Percentiles rank a stretch among this genome's conserved stretches.
Evolutionary conservation across 2,329 filamentous ascomycete genomes (phyloP).

Genomic region (Diaporthe caulivora): DNA sequence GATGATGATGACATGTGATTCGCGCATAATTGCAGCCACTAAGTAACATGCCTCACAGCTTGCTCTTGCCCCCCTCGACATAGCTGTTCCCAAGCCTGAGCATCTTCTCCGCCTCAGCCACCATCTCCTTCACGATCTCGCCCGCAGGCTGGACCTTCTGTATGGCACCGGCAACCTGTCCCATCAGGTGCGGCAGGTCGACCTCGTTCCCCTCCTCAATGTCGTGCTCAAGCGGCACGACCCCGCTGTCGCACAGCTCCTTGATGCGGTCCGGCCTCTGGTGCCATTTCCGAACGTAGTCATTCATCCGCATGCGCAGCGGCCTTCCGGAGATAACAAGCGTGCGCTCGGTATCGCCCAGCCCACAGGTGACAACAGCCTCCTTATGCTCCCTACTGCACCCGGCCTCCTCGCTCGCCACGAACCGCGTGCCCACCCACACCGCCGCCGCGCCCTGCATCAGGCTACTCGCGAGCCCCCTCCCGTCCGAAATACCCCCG

Average conservation of each 20-base stretch:
- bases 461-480: conserved; percentile 82
- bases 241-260: conserved; percentile 79
- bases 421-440: conserved; percentile 95
- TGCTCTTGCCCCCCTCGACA: conserved; percentile 53
- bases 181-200: conserved; percentile 92
- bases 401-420: conserved; percentile 84
- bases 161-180: conserved; percentile 88
- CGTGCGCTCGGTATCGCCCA: conserved; percentile 85
- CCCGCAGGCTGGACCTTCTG: conserved; percentile 82
- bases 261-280: conserved; percentile 79
- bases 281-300: conserved; percentile 88
- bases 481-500: conserved; percentile 87
- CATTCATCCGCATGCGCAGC: conserved; percentile 83
- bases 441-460: conserved; percentile 91
- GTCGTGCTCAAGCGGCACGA: conserved; percentile 87
- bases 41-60: conserved; percentile 7
- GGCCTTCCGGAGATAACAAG: conserved; percentile 87
- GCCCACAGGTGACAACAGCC: conserved; percentile 82
- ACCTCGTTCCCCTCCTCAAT: conserved; percentile 85
- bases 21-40: background rate
- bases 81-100: conserved; percentile 73
- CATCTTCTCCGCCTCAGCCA: conserved; percentile 78
- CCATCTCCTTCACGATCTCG: conserved; percentile 92
- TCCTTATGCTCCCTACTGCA: conserved; percentile 87
- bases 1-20: background rate